Conservation (phyloP, 179 eudicot species). For the Silene noctiflora region DNA sequence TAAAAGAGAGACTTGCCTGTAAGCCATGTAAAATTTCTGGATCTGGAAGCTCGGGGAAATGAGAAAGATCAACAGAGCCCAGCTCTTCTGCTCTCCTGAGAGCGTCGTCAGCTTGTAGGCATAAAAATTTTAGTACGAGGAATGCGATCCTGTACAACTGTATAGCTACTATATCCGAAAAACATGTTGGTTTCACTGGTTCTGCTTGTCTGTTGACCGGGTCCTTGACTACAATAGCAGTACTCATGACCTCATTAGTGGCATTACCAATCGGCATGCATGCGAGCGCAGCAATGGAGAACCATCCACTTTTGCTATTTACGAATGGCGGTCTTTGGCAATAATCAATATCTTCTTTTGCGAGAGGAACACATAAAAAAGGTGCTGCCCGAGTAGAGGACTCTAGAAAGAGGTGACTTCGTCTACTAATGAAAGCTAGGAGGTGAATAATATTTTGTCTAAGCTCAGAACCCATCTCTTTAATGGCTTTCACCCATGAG, state of each 20-base stretch:
- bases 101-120: conserved; percentile 76
- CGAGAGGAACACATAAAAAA: conserved; percentile 56
- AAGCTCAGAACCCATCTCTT: conserved; percentile 63
- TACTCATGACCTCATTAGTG: conserved; percentile 41
- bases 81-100: conserved; percentile 81
- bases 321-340: conserved; percentile 55
- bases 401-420: conserved; percentile 52
- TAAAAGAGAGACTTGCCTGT: conserved; percentile 49
- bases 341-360: conserved; percentile 68
- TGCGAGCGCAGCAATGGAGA: conserved; percentile 66
- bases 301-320: conserved; percentile 76
- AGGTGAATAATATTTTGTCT: conserved; percentile 82
- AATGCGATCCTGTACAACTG: conserved; percentile 70
- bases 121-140: conserved; percentile 65
- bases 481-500: conserved; percentile 71
- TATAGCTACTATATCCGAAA: conserved; percentile 69
- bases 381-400: conserved; percentile 42
- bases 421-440: conserved; percentile 77
- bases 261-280: conserved; percentile 41
- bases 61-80: conserved; percentile 76
- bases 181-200: conserved; percentile 41
- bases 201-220: conserved; percentile 28
- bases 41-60: conserved; percentile 94
- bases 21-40: conserved; percentile 96
- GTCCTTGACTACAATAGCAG: conserved; percentile 52